Evolutionary conservation across 441 rosid genomes (phyloP), one percentile per base, ranked within the genome.

Genomic region (Aleurites moluccanus): DNA sequence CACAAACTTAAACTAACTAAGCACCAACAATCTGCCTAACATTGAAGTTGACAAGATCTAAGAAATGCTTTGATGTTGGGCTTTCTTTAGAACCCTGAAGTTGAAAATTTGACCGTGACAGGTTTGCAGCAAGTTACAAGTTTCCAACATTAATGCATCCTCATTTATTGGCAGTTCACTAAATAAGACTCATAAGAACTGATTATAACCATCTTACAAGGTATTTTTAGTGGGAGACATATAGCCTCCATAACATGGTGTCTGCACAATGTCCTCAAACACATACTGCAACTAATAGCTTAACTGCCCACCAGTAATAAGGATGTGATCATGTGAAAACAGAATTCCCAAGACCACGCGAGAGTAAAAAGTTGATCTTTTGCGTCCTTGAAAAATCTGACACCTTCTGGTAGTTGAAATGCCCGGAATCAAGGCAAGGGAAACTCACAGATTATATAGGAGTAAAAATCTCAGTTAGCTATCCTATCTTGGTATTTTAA

Each of bases 21-120:
- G 30, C 68, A 63, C 66, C 66, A 2, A 64, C 50, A 64, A n/a
- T 20, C 68, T 38, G 25, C 68, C 68, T 38, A 64, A n/a, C n/a
- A n/a, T n/a, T 64, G 15, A 64, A 64, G 18, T 50, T 38, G 10
- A 10, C 14, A 64, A 64, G 50, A 27, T 64, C 49, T 40, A 64
- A 20, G 14, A 35, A 9, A 10, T 35, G 16, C 50, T 40, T 21
- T 38, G 47, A 3, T 64, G 42, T 1, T 33, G 40, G 49, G 28
- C 45, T 21, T n/a, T 38, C 21, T 64, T 64, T 21, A 4, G n/a
- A 38, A 13, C 10, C 40, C 68, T 64, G 27, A 10, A 64, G 21
- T 64, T 64, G 45, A 40, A 16, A 64, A 64, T 38, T 64, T 40
- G 27, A 64, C 27, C 2, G 2, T 50, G 6, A 50, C 18, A 20